Evolutionary conservation across 441 rosid species (phyloP).

Genomic region (Erysimum pusillum): DNA sequence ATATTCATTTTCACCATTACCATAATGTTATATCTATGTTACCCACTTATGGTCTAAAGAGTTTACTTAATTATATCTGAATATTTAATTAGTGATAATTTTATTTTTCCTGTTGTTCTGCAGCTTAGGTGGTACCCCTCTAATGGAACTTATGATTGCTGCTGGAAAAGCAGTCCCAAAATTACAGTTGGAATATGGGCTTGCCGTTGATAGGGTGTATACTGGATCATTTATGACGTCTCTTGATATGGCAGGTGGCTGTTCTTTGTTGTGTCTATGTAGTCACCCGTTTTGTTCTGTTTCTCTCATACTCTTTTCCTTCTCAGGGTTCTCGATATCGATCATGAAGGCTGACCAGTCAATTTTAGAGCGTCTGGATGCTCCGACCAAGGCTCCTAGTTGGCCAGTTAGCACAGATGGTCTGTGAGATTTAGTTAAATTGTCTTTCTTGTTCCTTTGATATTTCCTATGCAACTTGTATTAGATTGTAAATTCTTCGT

Average conservation of each 20-base stretch:
- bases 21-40: conserved; percentile 1
- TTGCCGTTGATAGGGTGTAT: conserved; percentile 91
- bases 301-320: conserved; percentile 26
- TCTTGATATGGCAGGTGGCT: conserved; percentile 93
- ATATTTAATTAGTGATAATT: neutral
- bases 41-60: conserved; percentile 1
- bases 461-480: neutral
- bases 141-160: conserved; percentile 91
- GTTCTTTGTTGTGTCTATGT: conserved; percentile 29
- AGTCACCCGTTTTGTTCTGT: conserved; percentile 28
- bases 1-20: conserved; percentile 2
- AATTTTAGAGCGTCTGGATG: conserved; percentile 74
- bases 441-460: conserved; percentile 25
- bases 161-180: conserved; percentile 88
- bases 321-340: conserved; percentile 84
- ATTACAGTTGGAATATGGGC: conserved; percentile 89
- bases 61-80: conserved; percentile 7
- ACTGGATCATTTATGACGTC: conserved; percentile 96
- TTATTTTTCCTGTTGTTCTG: conserved; percentile 31
- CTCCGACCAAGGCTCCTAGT: conserved; percentile 85
- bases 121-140: conserved; percentile 91
- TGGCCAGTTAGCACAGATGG: conserved; percentile 93
- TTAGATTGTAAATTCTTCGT: conserved; percentile 23
- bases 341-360: conserved; percentile 85
- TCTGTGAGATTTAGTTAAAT: conserved; percentile 45